These are phyloP conservation scores for Sindora glabra DNA, from an alignment of 306 rosid species.

Conservation along the genomic window DNA sequence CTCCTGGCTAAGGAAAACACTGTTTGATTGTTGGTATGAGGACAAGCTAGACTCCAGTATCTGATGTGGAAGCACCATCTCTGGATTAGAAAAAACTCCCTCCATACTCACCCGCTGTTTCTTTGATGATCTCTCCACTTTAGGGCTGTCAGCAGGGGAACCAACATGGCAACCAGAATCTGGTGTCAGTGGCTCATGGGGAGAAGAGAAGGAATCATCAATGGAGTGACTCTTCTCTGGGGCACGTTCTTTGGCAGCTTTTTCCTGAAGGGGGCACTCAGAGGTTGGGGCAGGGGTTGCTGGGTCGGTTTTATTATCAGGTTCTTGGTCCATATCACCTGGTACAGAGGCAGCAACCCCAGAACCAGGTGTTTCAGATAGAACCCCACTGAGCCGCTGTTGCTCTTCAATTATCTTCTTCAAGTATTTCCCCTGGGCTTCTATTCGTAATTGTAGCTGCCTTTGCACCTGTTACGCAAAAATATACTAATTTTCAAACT, in stretches of 20 bases:
- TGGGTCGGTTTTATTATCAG: conserved; percentile 69
- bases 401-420: conserved; percentile 99
- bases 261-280: conserved; percentile 54
- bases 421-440: conserved; percentile 95
- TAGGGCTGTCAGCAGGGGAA: conserved; percentile 69
- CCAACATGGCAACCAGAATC: conserved; percentile 72
- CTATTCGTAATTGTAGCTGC: conserved; percentile 88
- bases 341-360: conserved; percentile 33
- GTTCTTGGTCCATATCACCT: conserved; percentile 40
- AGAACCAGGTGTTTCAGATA: conserved; percentile 55
- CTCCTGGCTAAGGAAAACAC: conserved; percentile 39
- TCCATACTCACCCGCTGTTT: conserved; percentile 46
- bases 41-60: conserved; percentile 89
- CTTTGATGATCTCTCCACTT: conserved; percentile 49
- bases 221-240: conserved; percentile 68
- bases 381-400: conserved; percentile 76
- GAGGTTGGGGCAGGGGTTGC: conserved; percentile 86
- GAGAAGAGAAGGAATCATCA: conserved; percentile 81
- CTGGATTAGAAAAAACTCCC: conserved; percentile 44
- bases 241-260: conserved; percentile 53
- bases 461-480: conserved; percentile 77
- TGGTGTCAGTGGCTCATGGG: conserved; percentile 74
- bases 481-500: not conserved
- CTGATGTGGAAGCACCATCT: conserved; percentile 65
- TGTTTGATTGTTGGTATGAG: conserved; percentile 43